Conservation (phyloP, 306 rosid genomes). For the Prunus padus region DNA sequence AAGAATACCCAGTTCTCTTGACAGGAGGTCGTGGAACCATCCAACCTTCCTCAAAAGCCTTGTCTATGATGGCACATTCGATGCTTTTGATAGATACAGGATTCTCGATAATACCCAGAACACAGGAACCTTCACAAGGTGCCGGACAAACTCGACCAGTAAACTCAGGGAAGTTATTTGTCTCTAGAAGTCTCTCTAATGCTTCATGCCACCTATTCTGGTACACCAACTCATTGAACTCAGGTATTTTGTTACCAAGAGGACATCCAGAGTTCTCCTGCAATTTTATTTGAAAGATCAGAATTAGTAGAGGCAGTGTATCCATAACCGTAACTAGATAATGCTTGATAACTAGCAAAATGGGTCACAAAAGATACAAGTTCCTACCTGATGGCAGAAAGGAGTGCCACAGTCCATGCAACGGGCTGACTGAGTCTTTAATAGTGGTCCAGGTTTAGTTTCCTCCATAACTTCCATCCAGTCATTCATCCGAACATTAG, state of each 20-base stretch:
- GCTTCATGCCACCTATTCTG: conserved; percentile 99
- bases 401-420: conserved; percentile 99
- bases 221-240: conserved; percentile 90
- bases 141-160: conserved; percentile 99
- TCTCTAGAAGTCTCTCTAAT: conserved; percentile 89
- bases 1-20: conserved; percentile 76
- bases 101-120: conserved; percentile 76
- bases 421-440: conserved; percentile 95
- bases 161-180: conserved; percentile 97
- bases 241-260: conserved; percentile 97
- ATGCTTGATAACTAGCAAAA: neutral
- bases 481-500: conserved; percentile 74
- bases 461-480: conserved; percentile 96
- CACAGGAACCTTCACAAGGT: conserved; percentile 99
- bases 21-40: conserved; percentile 94
- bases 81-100: conserved; percentile 93
- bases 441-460: conserved; percentile 87
- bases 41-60: conserved; percentile 99
- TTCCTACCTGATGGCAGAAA: conserved; percentile 89
- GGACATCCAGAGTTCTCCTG: conserved; percentile 98
- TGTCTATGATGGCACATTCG: conserved; percentile 97
- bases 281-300: conserved; percentile 20
- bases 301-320: neutral
- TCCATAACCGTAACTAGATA: too few relatives aligned
- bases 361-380: neutral